These are phyloP conservation scores for Zasmidium angulare DNA, from an alignment of 2,329 filamentous ascomycete species.

Conservation along the genomic window DNA sequence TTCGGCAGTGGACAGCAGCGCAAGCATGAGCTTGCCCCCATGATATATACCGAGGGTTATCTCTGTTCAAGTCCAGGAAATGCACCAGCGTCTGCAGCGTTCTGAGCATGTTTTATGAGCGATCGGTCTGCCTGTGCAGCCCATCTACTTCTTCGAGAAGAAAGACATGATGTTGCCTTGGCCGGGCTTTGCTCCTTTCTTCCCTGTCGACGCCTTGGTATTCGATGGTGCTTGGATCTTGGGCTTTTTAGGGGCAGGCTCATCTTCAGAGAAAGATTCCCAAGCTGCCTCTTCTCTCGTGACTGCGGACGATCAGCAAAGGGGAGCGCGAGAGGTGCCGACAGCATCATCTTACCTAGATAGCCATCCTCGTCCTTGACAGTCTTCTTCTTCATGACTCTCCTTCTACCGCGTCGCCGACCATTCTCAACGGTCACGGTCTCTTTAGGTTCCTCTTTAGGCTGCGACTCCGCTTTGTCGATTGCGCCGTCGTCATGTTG, in stretches of 20 bases:
- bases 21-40: too few relatives aligned
- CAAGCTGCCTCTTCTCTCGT: conserved; percentile 81
- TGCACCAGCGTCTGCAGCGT: not conserved
- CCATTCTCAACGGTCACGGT: conserved; percentile 60
- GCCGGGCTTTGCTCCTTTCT: conserved; percentile 48
- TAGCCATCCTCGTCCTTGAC: conserved; percentile 87
- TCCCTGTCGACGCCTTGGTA: conserved; percentile 52
- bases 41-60: too few relatives aligned
- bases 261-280: conserved; percentile 94
- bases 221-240: conserved; percentile 44
- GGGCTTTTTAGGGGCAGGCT: conserved; percentile 60
- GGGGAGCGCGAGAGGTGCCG: not conserved
- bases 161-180: conserved; percentile 91
- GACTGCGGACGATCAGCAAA: conserved; percentile 54
- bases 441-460: conserved; percentile 38
- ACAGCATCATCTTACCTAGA: conserved; percentile 61
- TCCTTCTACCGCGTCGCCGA: conserved; percentile 71
- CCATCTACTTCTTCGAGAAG: conserved; percentile 71
- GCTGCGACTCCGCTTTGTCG: conserved; percentile 43
- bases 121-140: not conserved
- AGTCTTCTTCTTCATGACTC: conserved; percentile 84
- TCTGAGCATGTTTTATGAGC: not conserved
- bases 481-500: conserved; percentile 57
- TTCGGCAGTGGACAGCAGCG: not conserved
- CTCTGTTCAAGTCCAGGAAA: too few relatives aligned